These are phyloP conservation scores for Pinus tabuliformis DNA, from an alignment of 75 land plant genomes.

Conservation along the genomic window DNA sequence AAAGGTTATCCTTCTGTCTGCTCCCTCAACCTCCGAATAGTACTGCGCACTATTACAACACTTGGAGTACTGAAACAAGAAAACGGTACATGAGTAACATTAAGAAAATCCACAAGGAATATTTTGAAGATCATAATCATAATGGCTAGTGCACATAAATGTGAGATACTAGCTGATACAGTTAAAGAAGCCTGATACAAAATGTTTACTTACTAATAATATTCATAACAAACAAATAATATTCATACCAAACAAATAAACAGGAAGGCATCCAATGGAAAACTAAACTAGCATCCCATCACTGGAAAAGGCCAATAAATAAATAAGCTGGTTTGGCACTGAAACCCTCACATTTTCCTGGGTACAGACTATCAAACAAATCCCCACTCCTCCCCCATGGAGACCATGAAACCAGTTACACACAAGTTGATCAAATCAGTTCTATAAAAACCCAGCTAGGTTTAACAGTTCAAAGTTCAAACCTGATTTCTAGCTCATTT, in stretches of 20 bases:
- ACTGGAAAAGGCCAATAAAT: too few relatives aligned
- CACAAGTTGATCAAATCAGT: too few relatives aligned
- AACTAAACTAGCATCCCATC: neutral
- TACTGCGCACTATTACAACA: slow-evolving; percentile 62
- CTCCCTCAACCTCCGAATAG: slow-evolving; percentile 21
- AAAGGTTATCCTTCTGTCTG: too few relatives aligned
- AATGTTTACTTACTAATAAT: slow-evolving; percentile 30
- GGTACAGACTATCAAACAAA: too few relatives aligned
- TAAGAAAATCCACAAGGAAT: neutral
- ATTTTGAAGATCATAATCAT: neutral
- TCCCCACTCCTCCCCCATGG: too few relatives aligned
- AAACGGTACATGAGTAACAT: neutral
- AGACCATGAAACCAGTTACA: too few relatives aligned
- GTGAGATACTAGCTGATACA: neutral
- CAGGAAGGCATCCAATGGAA: neutral
- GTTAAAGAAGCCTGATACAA: neutral
- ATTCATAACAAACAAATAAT: neutral
- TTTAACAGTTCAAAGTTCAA: too few relatives aligned
- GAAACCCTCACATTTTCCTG: too few relatives aligned
- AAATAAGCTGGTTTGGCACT: too few relatives aligned
- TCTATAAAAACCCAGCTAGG: too few relatives aligned
- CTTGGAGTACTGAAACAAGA: slow-evolving; percentile 48
- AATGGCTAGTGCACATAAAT: neutral
- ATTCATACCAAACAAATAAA: neutral
- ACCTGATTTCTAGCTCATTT: too few relatives aligned